A percentile compares a stretch with the other conserved stretches of the same genome.
These are phyloP conservation scores for Scheffersomyces parashehatae DNA, from an alignment of 1,139 yeast genomes.

Conservation along the genomic window DNA sequence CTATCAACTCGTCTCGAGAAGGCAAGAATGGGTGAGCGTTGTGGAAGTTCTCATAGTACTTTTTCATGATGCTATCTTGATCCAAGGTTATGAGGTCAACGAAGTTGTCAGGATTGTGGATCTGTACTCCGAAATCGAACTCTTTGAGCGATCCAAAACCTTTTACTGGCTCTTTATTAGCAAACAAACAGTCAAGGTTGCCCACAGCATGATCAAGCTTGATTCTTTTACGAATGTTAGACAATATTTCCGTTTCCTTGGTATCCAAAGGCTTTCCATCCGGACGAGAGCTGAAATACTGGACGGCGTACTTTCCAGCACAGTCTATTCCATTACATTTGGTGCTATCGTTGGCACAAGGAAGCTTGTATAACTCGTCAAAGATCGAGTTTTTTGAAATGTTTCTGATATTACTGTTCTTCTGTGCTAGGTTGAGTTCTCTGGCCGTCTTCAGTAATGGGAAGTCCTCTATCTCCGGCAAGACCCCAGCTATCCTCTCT, in stretches of 20 bases:
- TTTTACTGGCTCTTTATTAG: constrained; percentile 3
- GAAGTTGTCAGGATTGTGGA: constrained; percentile 3
- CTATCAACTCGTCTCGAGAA: constrained; percentile 27
- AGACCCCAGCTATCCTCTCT: constrained; percentile 1
- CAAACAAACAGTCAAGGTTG: constrained; percentile 7
- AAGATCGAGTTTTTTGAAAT: neutral
- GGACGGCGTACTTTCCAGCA: neutral
- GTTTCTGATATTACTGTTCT: neutral
- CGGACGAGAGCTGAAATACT: constrained; percentile 2
- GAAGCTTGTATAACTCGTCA: constrained; percentile 2
- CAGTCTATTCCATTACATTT: constrained; percentile 1
- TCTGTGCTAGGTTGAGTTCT: neutral
- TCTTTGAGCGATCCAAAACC: constrained; percentile 1
- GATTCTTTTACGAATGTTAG: constrained; percentile 7
- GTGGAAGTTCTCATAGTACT: constrained; percentile 41
- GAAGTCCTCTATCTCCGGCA: constrained; percentile 14
- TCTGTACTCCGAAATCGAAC: constrained; percentile 3
- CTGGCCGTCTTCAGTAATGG: constrained; percentile 1
- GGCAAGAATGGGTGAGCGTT: constrained; percentile 48
- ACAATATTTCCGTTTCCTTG: constrained; percentile 1
- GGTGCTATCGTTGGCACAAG: constrained; percentile 4
- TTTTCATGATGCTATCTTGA: constrained; percentile 24
- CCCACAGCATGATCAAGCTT: constrained; percentile 9
- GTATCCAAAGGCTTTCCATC: neutral
- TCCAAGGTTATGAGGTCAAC: constrained; percentile 6